Base-by-base conservation (phyloP, 192 early-diverging fungal species). In the Coemansia sp. region DNA sequence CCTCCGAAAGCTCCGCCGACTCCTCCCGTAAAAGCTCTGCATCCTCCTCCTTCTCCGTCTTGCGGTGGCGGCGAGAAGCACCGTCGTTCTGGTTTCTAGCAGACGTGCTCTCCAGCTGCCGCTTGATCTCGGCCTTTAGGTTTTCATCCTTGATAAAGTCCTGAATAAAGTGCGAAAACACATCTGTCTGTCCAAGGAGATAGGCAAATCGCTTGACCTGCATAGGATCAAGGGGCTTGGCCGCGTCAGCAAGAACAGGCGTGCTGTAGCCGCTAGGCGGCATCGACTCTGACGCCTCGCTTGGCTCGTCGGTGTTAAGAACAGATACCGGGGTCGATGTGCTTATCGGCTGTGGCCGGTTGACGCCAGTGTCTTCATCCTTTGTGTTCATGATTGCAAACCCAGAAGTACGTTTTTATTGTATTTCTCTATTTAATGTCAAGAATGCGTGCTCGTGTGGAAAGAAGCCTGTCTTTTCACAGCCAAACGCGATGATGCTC, bases 1-100 rank as follows among this genome's bases (percentile, higher is more conserved):
- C 64, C 33, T 89, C 86, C 11, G 63, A 71, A 56, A 74, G 38
- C 61, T 84, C 83, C 1, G 85, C 88, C 62, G 93, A 93, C 41
- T 94, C 89, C 43, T 95, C 87, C 37, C 74, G 76, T 51, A 99
- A 76, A 14, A 99, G 81, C 85, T 97, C 95, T 35, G 93, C 94
- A 70, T 98, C 97, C 75, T 98, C 97, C 73, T 98, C 95, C 81
- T 96, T 96, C 74, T 99, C 97, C 3, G 95, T 97, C 82, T 97
- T 96, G 56, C 97, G 86, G 74, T 91, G 91, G 17, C 94, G 89
- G 36, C 92, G 89, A 28, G 93, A 92, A 4, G 71, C 67, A 4
- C 64, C 61, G 17, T 38, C 64, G 3, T 54, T 48, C 14, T 57
- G 20, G 28, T 43, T 66, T 61, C 71, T 75, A 38, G 51, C 73